Percentiles rank a stretch among this genome's conserved stretches.
Evolutionary conservation across 768 basidiomycete genomes (phyloP).

Genomic region (Pluteus cervinus): DNA sequence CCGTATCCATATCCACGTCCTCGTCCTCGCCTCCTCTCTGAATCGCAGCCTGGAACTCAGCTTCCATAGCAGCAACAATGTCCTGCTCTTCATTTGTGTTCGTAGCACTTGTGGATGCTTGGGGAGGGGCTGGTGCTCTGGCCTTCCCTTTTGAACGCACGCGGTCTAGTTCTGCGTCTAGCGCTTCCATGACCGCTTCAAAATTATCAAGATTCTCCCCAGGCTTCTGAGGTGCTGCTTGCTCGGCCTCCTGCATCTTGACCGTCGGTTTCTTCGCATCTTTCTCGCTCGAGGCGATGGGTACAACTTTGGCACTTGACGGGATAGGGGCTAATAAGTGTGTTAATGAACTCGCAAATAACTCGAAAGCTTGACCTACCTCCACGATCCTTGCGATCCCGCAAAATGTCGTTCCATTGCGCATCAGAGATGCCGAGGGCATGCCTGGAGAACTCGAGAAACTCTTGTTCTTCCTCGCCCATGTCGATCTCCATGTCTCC

Average conservation of each 20-base stretch:
- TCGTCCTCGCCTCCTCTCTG: conserved; percentile 42
- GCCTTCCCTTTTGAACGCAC: conserved; percentile 31
- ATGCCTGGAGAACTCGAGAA: conserved; percentile 91
- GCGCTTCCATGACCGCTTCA: conserved; percentile 92
- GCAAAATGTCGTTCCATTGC: conserved; percentile 86
- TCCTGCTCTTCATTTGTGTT: conserved; percentile 43
- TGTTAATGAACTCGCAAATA: no score
- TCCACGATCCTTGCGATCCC: conserved; percentile 71
- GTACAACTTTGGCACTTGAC: no score
- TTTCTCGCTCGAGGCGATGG: no score
- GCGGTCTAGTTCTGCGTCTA: conserved; percentile 78
- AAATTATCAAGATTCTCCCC: conserved; percentile 86
- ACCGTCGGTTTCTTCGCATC: no score
- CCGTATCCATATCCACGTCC: conserved; percentile 49
- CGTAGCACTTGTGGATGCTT: no score
- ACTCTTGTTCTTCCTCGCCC: conserved; percentile 91
- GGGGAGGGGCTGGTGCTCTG: conserved; percentile 42
- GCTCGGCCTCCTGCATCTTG: no score
- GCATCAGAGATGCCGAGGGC: conserved; percentile 82
- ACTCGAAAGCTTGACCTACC: conserved; percentile 51
- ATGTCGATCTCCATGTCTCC: conserved; percentile 88
- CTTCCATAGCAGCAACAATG: conserved; percentile 85
- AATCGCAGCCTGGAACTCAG: conserved; percentile 67
- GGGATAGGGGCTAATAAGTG: no score
- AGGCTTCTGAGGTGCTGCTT: conserved; percentile 27